Base-by-base conservation (phyloP, 1,139 yeast genomes). In the Suhomyces taliae region DNA sequence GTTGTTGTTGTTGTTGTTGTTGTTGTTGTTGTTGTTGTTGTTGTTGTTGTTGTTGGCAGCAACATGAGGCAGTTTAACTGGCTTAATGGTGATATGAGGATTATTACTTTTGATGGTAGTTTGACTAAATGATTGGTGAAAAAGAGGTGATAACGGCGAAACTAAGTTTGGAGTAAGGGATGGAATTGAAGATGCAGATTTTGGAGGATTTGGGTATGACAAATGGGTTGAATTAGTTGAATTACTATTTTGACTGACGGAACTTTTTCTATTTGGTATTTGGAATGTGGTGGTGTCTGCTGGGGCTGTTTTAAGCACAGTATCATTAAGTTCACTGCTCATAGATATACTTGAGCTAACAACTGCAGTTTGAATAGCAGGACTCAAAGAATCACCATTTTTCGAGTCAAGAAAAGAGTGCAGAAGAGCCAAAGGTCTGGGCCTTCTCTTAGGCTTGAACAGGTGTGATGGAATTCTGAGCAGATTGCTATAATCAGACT, bases 381-480 rank as follows among this genome's bases (percentile, higher is more conserved):
- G 50, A 32, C 47, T 55, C 40, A 46, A 52, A 34, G 55, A 39
- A 24, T 46, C 45, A 11, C 24, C 24, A 19, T 19, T 19, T 19
- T 19, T 19, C 24, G 24, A 19, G 4, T 43, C 40, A 15, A 48
- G 47, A 49, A 62, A 65, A 10, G 76, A 68, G 51, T 71, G 74
- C 50, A 60, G 70, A 43, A 74, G 65, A 11, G 74, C 58, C 44
- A 74, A 63, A 8, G 79, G 79, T 43, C 72, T 56, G 29, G 79
- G 79, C 52, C 79, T 62, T 53, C 74, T 59, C 47, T 71, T 73
- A 9, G 77, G 76, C 51, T 70, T 72, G 53, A 66, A 70, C 40
- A 64, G 61, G 50, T 59, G 64, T 8, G 58, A 51, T 3, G 73
- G 71, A 14, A 65, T 45, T 46, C 61, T 66, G 27, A 66, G 51